Percentiles rank a stretch among this genome's conserved stretches.
Evolutionary conservation across 2,329 filamentous ascomycete species (phyloP).

Genomic region (Helotiales sp.): DNA sequence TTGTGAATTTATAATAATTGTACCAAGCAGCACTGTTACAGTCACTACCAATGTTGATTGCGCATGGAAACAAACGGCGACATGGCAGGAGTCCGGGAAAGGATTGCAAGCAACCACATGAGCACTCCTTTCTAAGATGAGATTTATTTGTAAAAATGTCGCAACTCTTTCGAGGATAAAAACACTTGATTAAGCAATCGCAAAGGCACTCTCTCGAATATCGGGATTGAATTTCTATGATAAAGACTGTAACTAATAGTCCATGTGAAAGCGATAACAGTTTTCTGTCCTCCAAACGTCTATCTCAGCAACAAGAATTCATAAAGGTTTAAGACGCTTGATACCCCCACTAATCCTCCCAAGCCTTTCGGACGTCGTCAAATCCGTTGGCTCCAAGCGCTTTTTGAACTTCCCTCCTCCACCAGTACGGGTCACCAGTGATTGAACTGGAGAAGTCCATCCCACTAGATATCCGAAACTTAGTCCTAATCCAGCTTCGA

Average conservation of each 20-base stretch:
- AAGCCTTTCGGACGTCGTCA: slow-evolving; percentile 2
- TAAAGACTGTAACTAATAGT: background rate
- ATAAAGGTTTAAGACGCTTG: background rate
- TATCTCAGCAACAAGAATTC: background rate
- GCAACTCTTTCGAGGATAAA: background rate
- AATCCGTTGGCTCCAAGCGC: slow-evolving; percentile 5
- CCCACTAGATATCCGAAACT: slow-evolving; percentile 1
- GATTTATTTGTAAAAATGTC: background rate
- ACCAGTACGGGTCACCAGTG: slow-evolving; percentile 1
- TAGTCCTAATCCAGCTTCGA: slow-evolving; percentile 4
- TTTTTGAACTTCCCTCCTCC: background rate
- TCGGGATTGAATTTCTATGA: background rate
- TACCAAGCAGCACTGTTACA: background rate
- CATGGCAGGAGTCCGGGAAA: background rate
- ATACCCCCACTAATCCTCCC: background rate
- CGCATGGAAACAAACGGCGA: background rate
- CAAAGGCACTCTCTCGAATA: background rate
- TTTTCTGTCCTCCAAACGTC: background rate
- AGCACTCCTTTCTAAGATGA: background rate
- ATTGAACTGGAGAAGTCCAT: background rate
- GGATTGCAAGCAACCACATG: background rate
- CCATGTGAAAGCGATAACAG: background rate
- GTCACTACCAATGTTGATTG: background rate
- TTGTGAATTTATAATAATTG: background rate
- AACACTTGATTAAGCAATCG: background rate